Percentiles rank a stretch among this genome's conserved stretches.
Conservation (phyloP, 2,329 filamentous ascomycete genomes). For the Pochonia chlamydosporia region DNA sequence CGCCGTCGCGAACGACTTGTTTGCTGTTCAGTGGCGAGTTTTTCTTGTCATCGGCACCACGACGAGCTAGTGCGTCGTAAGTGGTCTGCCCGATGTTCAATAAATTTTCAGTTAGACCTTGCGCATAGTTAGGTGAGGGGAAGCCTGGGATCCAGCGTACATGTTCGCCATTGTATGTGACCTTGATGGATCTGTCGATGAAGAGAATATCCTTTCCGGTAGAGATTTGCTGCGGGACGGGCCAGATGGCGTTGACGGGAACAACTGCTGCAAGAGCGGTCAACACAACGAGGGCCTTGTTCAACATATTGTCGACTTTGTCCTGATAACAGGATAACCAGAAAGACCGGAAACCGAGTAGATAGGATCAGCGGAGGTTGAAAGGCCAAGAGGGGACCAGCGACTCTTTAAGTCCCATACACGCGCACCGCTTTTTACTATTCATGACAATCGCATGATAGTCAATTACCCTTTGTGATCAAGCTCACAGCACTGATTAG, state of each 20-base stretch:
- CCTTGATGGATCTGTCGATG: slow-evolving; percentile 43
- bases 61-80: background rate
- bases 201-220: slow-evolving; percentile 48
- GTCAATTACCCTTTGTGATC: no score
- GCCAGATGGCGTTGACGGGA: slow-evolving; percentile 51
- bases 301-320: background rate
- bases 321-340: background rate
- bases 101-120: slow-evolving; percentile 12
- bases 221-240: slow-evolving; percentile 43
- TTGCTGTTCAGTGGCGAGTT: slow-evolving; percentile 39
- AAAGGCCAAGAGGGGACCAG: background rate
- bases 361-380: no score
- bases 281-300: slow-evolving; percentile 22
- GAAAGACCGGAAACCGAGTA: background rate
- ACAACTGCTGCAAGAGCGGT: slow-evolving; percentile 31
- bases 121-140: background rate
- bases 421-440: no score
- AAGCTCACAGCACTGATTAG: background rate
- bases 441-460: no score
- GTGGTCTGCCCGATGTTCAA: background rate
- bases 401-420: no score
- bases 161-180: slow-evolving; percentile 51
- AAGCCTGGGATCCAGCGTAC: slow-evolving; percentile 16
- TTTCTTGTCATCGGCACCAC: slow-evolving; percentile 38
- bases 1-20: slow-evolving; percentile 48